Evolutionary conservation across 176 grass and related monocot species (phyloP).

Genomic region (Dendrocalamus sinicus): DNA sequence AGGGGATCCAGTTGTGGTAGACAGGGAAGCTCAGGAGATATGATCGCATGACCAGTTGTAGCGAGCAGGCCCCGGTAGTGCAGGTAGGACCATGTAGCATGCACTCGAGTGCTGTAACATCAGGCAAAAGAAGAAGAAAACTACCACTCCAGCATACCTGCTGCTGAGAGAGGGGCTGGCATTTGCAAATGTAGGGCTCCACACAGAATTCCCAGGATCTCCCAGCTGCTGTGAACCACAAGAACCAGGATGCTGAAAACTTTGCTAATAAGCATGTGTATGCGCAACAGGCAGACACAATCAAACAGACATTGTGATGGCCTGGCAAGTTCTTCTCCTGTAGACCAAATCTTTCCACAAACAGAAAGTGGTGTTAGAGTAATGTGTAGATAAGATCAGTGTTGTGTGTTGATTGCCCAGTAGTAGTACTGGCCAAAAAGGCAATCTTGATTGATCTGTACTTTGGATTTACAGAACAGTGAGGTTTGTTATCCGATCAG

Average conservation of each 20-base stretch:
- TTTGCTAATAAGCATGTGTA: conserved; percentile 23
- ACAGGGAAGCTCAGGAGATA: conserved; percentile 26
- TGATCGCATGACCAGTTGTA: conserved; percentile 38
- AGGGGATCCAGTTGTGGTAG: conserved; percentile 14
- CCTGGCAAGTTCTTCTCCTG: background rate
- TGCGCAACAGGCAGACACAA: conserved; percentile 2
- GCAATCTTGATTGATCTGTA: conserved; percentile 35
- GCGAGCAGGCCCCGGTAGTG: background rate
- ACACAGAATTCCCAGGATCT: conserved; percentile 24
- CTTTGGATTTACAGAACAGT: conserved; percentile 11
- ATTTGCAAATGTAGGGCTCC: conserved; percentile 12
- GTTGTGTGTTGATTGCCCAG: conserved; percentile 12
- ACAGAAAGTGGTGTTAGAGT: conserved; percentile 29
- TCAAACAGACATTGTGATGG: background rate
- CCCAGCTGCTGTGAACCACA: conserved; percentile 42
- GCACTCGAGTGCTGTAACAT: conserved; percentile 42
- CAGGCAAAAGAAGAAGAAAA: conserved; percentile 26
- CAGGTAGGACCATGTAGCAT: conserved; percentile 52
- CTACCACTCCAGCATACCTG: background rate
- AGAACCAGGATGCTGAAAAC: background rate
- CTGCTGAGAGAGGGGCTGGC: conserved; percentile 20
- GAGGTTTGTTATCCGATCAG: background rate
- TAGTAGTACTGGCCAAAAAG: conserved; percentile 22
- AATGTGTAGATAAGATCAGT: conserved; percentile 23
- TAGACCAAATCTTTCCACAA: conserved; percentile 12